phyloP scores from a whole-genome alignment of 768 basidiomycete species.

The Podaxis carcinomalis region DNA sequence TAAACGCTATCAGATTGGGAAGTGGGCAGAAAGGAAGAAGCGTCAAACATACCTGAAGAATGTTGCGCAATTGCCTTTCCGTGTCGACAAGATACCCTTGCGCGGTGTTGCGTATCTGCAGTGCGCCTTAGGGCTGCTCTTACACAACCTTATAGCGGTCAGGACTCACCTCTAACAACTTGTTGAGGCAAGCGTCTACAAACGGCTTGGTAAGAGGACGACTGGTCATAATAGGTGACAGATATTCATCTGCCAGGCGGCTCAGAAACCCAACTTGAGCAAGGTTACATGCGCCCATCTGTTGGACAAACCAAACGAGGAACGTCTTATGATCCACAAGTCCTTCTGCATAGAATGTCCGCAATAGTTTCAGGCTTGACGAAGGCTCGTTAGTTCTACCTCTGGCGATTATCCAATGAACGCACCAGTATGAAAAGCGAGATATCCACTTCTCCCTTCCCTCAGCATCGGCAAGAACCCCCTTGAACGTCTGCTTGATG shows the following conservation, averaged over 20 bases:
- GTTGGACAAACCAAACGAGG: conserved; percentile 74
- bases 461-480: conserved; percentile 69
- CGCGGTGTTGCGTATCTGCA: conserved; percentile 51
- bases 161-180: conserved; percentile 55
- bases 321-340: conserved; percentile 77
- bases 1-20: conserved; percentile 21
- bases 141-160: neutral
- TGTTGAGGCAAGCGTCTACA: conserved; percentile 64
- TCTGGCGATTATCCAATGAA: neutral
- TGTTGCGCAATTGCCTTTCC: conserved; percentile 45
- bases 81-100: conserved; percentile 54
- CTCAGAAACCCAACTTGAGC: conserved; percentile 78
- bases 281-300: conserved; percentile 72
- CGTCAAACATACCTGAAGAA: conserved; percentile 52
- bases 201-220: conserved; percentile 70
- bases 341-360: conserved; percentile 76
- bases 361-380: conserved; percentile 61
- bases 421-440: conserved; percentile 73
- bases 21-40: neutral
- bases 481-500: conserved; percentile 83
- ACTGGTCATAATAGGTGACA: conserved; percentile 61
- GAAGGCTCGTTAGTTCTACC: neutral
- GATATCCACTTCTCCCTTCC: conserved; percentile 73
- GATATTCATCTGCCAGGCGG: conserved; percentile 75
- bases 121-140: neutral